These are phyloP conservation scores for Sanghuangporus weigelae DNA, from an alignment of 1,284 basidiomycete species.

Conservation along the genomic window DNA sequence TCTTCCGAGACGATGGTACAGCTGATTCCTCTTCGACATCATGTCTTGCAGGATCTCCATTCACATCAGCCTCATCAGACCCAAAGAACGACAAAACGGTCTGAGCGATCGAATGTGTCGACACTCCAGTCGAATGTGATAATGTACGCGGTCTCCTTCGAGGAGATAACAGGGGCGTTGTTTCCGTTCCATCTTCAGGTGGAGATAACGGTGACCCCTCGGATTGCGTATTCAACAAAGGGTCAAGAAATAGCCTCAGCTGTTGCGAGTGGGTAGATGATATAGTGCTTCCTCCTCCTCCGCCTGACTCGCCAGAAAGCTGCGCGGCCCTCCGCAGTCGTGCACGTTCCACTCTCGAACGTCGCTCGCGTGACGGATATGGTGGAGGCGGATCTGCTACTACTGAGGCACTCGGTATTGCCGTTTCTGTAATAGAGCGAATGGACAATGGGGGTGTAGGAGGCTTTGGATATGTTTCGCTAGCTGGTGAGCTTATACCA, in stretches of 20 bases:
- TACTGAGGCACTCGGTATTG: conserved; percentile 3
- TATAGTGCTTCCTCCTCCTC: background rate
- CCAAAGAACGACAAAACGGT: conserved; percentile 60
- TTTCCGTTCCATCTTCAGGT: conserved; percentile 30
- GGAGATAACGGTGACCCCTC: conserved; percentile 14
- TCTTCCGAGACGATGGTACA: conserved; percentile 21
- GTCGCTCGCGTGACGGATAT: conserved; percentile 54
- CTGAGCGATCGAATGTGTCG: conserved; percentile 59
- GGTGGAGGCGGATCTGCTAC: conserved; percentile 58
- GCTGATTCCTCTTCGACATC: conserved; percentile 18
- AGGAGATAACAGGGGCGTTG: conserved; percentile 37
- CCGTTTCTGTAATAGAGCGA: background rate
- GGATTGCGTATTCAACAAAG: conserved; percentile 19
- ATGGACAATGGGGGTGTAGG: conserved; percentile 5
- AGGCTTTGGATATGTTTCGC: conserved; percentile 4
- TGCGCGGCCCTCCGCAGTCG: conserved; percentile 28
- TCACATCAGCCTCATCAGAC: conserved; percentile 34
- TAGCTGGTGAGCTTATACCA: background rate
- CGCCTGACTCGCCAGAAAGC: conserved; percentile 19
- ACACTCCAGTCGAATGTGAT: conserved; percentile 46
- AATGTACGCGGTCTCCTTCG: conserved; percentile 40
- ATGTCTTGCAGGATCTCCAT: conserved; percentile 13
- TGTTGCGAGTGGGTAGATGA: conserved; percentile 27
- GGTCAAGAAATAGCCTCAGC: conserved; percentile 25
- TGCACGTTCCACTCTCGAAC: conserved; percentile 31